phyloP scores from a whole-genome alignment of 192 early-diverging fungal genomes.

The Linnemannia elongata region DNA sequence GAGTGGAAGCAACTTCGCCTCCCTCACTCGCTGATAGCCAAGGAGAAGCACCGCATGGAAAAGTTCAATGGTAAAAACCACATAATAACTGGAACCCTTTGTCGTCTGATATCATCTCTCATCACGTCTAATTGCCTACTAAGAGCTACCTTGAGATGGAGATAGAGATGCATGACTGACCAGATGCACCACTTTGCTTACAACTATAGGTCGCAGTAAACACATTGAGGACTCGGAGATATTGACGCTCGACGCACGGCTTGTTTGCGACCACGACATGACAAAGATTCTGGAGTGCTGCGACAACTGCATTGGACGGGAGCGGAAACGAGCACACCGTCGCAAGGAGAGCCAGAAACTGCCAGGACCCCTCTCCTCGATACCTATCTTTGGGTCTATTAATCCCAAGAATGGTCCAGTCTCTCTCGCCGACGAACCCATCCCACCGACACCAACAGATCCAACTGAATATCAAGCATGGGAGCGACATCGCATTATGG shows the following conservation, averaged over 20 bases:
- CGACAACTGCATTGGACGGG: slow-evolving; percentile 55
- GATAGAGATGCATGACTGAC: not conserved
- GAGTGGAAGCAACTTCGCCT: slow-evolving; percentile 82
- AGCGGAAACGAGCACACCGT: slow-evolving; percentile 53
- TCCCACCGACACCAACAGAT: slow-evolving; percentile 51
- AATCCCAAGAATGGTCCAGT: slow-evolving; percentile 25
- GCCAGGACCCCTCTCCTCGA: slow-evolving; percentile 37
- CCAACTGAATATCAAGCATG: slow-evolving; percentile 46
- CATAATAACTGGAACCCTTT: not conserved
- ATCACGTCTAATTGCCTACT: not conserved
- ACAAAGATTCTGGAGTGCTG: slow-evolving; percentile 48
- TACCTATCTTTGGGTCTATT: slow-evolving; percentile 53
- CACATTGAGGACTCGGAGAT: slow-evolving; percentile 41
- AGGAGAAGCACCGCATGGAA: slow-evolving; percentile 73
- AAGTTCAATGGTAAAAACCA: slow-evolving; percentile 59
- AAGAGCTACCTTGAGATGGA: not conserved
- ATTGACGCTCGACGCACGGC: slow-evolving; percentile 39
- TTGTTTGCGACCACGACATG: slow-evolving; percentile 56
- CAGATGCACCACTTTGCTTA: not conserved
- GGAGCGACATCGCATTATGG: slow-evolving; percentile 50
- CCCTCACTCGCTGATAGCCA: slow-evolving; percentile 78
- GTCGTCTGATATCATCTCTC: not conserved
- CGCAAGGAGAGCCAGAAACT: slow-evolving; percentile 51
- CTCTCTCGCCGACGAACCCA: slow-evolving; percentile 29
- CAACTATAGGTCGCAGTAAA: slow-evolving; percentile 39